phyloP scores from a whole-genome alignment of 768 basidiomycete species.

The Boletus tomentosulus region DNA sequence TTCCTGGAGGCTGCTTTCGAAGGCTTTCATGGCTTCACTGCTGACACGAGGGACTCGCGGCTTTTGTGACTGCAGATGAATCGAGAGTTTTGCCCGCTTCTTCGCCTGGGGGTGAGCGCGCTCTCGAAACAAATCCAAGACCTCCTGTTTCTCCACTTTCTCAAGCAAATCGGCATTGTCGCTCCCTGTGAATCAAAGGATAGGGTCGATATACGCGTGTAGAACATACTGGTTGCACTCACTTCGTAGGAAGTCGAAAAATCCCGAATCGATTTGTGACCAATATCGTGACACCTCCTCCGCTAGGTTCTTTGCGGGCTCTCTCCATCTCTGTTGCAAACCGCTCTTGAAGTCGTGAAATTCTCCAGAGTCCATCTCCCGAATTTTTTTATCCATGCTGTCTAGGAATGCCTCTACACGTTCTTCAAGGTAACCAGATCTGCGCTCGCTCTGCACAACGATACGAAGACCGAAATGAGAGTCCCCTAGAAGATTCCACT shows the following conservation, averaged over 20 bases:
- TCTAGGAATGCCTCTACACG: conserved; percentile 88
- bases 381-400: conserved; percentile 62
- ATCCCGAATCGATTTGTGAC: conserved; percentile 69
- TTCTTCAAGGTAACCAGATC: conserved; percentile 74
- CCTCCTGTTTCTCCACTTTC: conserved; percentile 67
- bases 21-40: conserved; percentile 55
- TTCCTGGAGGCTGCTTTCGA: conserved; percentile 49
- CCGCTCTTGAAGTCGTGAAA: conserved; percentile 77
- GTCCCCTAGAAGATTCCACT: conserved; percentile 56
- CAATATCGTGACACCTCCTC: conserved; percentile 76
- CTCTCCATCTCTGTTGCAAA: conserved; percentile 76
- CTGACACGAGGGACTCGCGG: conserved; percentile 59
- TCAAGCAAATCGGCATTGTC: conserved; percentile 67
- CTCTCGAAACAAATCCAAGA: conserved; percentile 64
- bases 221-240: conserved; percentile 29
- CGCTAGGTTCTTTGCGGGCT: conserved; percentile 82
- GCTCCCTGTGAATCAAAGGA: conserved; percentile 43
- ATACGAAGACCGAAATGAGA: conserved; percentile 76
- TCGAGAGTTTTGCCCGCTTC: conserved; percentile 76
- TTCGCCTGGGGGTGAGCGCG: conserved; percentile 67
- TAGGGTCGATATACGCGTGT: neutral
- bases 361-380: conserved; percentile 64
- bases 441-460: conserved; percentile 84
- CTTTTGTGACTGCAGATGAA: conserved; percentile 75
- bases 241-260: conserved; percentile 86